Conservation (phyloP, 1,284 basidiomycete genomes). For the Inonotus obliquus region DNA sequence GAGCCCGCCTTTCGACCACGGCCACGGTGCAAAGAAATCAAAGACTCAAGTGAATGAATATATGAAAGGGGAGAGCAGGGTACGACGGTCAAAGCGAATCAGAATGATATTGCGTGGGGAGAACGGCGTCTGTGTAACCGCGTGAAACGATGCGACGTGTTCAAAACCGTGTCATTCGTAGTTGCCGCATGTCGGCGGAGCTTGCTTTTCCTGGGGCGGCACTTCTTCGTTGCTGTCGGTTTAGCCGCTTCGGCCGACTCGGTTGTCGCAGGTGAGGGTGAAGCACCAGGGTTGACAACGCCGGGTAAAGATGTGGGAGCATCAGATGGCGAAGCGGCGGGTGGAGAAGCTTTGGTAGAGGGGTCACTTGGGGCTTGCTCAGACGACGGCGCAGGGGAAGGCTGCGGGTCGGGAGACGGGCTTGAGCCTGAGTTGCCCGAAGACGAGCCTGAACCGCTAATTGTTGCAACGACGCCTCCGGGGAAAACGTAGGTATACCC, state of each 20-base stretch:
- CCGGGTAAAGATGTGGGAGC: background rate
- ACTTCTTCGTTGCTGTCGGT: background rate
- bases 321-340: background rate
- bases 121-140: constrained; percentile 9
- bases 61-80: background rate
- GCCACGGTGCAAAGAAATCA: background rate
- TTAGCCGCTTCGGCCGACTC: background rate
- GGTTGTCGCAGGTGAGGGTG: constrained; percentile 1
- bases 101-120: background rate
- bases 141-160: background rate
- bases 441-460: background rate
- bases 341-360: background rate
- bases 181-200: background rate
- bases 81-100: background rate
- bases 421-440: background rate
- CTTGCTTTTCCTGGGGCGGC: constrained; percentile 4
- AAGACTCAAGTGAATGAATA: background rate
- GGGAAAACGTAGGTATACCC: constrained; percentile 10
- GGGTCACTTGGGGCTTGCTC: background rate
- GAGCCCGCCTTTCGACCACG: constrained; percentile 4
- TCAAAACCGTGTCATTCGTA: background rate
- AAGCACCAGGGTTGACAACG: background rate
- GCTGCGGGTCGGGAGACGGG: background rate
- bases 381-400: background rate
- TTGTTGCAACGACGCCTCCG: constrained; percentile 5